Percentiles rank a stretch among this genome's conserved stretches.
phyloP scores from a whole-genome alignment of 768 basidiomycete species.

The Hysterangium stoloniferum region DNA sequence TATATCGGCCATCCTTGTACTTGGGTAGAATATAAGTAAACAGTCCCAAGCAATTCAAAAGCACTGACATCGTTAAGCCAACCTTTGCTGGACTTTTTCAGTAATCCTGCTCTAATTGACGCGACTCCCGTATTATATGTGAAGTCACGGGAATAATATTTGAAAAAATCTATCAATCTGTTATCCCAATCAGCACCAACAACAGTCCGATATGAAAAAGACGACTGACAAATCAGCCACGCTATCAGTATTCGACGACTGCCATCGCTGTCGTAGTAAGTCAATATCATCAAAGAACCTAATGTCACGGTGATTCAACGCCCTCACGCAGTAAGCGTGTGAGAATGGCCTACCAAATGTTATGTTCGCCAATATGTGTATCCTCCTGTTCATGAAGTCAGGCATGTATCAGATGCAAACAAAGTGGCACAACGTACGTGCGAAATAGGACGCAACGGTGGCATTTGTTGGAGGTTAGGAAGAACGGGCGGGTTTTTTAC shows the following conservation, averaged over 20 bases:
- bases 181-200: constrained; percentile 14
- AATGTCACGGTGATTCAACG: constrained; percentile 1
- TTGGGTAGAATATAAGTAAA: constrained; percentile 26
- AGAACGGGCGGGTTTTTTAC: constrained; percentile 96
- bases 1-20: constrained; percentile 34
- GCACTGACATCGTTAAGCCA: constrained; percentile 87
- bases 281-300: constrained; percentile 99
- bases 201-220: background rate
- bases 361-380: constrained; percentile 70
- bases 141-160: constrained; percentile 92
- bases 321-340: background rate
- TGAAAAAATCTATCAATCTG: constrained; percentile 96
- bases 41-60: constrained; percentile 26
- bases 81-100: constrained; percentile 89
- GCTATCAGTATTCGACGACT: constrained; percentile 84
- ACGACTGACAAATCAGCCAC: constrained; percentile 82
- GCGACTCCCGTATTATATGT: constrained; percentile 85
- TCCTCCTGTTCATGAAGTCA: constrained; percentile 47
- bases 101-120: constrained; percentile 79
- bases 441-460: constrained; percentile 80
- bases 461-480: constrained; percentile 93
- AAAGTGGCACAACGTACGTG: constrained; percentile 38
- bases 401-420: constrained; percentile 8
- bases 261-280: constrained; percentile 84
- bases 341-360: constrained; percentile 53